Evolutionary conservation across 139 green algal species (phyloP), one percentile per base, ranked within the genome.

Genomic region (Tetratostichococcus sp.): DNA sequence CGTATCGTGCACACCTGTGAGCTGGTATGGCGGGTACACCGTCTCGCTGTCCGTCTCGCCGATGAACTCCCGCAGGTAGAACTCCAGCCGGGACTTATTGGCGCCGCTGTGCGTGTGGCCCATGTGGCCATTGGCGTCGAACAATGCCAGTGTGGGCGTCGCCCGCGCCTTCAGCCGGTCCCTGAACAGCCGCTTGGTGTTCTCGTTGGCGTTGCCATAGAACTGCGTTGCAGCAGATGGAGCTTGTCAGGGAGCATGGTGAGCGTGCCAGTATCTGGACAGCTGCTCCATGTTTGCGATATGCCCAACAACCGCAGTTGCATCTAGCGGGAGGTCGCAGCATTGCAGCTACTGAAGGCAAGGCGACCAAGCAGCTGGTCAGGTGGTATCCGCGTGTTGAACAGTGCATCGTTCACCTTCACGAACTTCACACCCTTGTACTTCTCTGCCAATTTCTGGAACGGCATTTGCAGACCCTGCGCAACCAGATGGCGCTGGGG

Each of bases 151-250:
- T 23, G 73, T 62, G 1, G 77, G 77, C 25, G 73, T 76, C 16
- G 25, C 25, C 5, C 58, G 43, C n/a, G 69, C 58, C 66, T 75
- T 43, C 23, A 81, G 77, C n/a, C 71, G 58, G 1, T 68, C 66
- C 66, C 84, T 74, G 70, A 89, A 86, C n/a, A 89, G 74, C 4
- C 69, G 58, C 75, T 89, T 89, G 26, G 80, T 86, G 57, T 70
- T 68, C 33, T 87, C 75, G 43, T 85, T 89, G 19, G 71, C 69
- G 43, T 90, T 86, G 26, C 80, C 85, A 68, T 79, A 84, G 28
- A 89, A 80, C 39, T 50, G 39, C 39, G 11, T 6, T 50, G n/a
- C n/a, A n/a, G n/a, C n/a, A n/a, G 39, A 50, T 50, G 6, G 39
- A 11, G 8, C 6, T 11, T 11, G 8, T 50, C 39, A 50, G 11